These are phyloP conservation scores for Phoenix roebelenii DNA, from an alignment of 176 grass and related monocot species.

Conservation along the genomic window DNA sequence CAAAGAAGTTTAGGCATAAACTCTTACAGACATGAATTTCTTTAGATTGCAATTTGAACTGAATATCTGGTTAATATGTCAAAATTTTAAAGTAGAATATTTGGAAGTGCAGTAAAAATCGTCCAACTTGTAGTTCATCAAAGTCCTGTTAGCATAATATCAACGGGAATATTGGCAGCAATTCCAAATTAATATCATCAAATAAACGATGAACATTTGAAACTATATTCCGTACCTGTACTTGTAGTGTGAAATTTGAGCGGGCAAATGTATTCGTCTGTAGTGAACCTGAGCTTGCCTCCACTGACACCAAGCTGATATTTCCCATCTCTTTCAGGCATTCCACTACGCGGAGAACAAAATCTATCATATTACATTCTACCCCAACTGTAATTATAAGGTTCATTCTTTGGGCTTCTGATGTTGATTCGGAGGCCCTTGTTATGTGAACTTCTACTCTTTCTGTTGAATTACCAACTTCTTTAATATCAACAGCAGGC, in stretches of 20 bases:
- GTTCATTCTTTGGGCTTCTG: conserved; percentile 17
- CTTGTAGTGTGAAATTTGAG: conserved; percentile 23
- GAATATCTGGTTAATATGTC: too few species aligned
- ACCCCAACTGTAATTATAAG: conserved; percentile 23
- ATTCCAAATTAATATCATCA: too few species aligned
- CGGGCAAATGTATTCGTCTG: conserved; percentile 1
- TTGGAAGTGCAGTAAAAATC: too few species aligned
- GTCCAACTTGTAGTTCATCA: too few species aligned
- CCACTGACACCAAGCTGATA: conserved; percentile 22
- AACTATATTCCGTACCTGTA: conserved; percentile 12
- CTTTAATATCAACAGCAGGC: background rate
- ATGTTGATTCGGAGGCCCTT: conserved; percentile 8
- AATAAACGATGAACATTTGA: background rate
- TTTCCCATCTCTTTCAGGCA: conserved; percentile 20
- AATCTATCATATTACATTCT: conserved; percentile 32
- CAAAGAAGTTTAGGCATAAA: too few species aligned
- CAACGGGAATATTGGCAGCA: too few species aligned
- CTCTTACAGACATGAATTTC: too few species aligned
- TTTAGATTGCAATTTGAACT: too few species aligned
- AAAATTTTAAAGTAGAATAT: too few species aligned
- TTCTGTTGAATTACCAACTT: conserved; percentile 9
- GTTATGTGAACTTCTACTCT: conserved; percentile 21
- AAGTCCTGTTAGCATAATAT: too few species aligned
- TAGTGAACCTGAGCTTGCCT: conserved; percentile 4
- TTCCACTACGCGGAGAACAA: conserved; percentile 19